A percentile compares a stretch with the other conserved stretches of the same genome.
Conservation (phyloP, 2,329 filamentous ascomycete genomes). For the Triangularia verruculosa region DNA sequence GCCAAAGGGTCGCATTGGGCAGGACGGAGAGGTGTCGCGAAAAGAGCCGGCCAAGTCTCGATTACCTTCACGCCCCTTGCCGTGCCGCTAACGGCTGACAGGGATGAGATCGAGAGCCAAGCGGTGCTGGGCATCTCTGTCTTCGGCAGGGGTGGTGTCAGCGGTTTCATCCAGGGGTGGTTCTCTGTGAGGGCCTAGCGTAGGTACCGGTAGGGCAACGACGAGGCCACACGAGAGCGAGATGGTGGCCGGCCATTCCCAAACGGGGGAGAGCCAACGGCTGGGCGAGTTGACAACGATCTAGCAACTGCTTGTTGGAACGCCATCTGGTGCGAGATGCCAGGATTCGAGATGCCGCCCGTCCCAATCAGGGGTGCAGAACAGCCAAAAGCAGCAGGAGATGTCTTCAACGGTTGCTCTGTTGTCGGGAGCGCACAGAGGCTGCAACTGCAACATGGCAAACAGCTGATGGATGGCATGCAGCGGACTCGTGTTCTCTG, state of each 20-base stretch:
- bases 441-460: background rate
- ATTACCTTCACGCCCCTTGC: conserved; percentile 16
- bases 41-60: conserved; percentile 16
- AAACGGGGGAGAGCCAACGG: conserved; percentile 15
- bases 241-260: conserved; percentile 14
- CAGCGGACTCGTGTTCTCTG: background rate
- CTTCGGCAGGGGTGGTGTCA: conserved; percentile 20
- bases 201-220: conserved; percentile 10
- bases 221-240: conserved; percentile 14
- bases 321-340: conserved; percentile 4
- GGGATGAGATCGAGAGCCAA: conserved; percentile 24
- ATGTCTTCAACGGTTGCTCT: background rate
- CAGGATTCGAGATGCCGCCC: conserved; percentile 13
- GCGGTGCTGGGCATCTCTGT: conserved; percentile 21
- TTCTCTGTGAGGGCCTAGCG: conserved; percentile 16
- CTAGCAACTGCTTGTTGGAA: background rate
- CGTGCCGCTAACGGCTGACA: conserved; percentile 17
- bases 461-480: conserved; percentile 6
- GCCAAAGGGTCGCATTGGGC: conserved; percentile 26
- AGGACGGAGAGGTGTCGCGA: conserved; percentile 19
- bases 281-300: conserved; percentile 1
- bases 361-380: background rate
- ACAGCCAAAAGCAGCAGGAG: conserved; percentile 4
- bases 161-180: conserved; percentile 25
- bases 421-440: background rate